Evolutionary conservation across 2,329 filamentous ascomycete genomes (phyloP).

Genomic region (Eurotiales sp.): DNA sequence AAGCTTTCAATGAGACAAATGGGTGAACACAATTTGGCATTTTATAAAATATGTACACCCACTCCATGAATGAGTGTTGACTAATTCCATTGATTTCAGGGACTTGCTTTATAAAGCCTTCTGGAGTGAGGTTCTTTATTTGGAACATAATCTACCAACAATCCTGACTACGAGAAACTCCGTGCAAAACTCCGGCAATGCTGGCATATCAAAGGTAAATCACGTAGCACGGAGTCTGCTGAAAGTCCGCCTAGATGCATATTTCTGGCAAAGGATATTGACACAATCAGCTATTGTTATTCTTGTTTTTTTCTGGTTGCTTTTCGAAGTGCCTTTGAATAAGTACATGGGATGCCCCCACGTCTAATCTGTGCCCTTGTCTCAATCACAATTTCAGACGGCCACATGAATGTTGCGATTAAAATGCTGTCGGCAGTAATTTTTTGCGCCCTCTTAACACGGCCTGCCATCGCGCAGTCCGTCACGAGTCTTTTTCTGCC

Average conservation of each 20-base stretch:
- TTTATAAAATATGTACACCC: no score
- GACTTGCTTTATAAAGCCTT: no score
- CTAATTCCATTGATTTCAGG: no score
- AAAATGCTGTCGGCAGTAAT: neutral
- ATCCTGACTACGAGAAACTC: neutral
- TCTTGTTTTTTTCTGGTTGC: no score
- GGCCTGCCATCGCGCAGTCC: neutral
- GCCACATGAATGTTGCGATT: neutral
- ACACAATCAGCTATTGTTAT: no score
- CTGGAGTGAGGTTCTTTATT: no score
- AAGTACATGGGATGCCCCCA: no score
- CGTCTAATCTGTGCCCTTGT: neutral
- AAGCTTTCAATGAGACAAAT: no score
- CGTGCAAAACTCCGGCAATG: conserved; percentile 4
- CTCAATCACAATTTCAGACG: neutral
- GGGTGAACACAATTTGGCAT: no score
- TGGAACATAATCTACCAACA: no score
- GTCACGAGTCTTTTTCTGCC: conserved; percentile 7
- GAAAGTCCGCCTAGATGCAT: neutral
- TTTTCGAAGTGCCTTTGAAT: no score
- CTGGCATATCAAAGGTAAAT: neutral
- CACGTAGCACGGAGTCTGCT: neutral
- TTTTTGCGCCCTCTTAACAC: neutral
- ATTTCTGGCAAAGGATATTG: neutral
- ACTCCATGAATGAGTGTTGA: no score